These are phyloP conservation scores for Dentipellis sp. DNA, from an alignment of 768 basidiomycete genomes.

Conservation along the genomic window DNA sequence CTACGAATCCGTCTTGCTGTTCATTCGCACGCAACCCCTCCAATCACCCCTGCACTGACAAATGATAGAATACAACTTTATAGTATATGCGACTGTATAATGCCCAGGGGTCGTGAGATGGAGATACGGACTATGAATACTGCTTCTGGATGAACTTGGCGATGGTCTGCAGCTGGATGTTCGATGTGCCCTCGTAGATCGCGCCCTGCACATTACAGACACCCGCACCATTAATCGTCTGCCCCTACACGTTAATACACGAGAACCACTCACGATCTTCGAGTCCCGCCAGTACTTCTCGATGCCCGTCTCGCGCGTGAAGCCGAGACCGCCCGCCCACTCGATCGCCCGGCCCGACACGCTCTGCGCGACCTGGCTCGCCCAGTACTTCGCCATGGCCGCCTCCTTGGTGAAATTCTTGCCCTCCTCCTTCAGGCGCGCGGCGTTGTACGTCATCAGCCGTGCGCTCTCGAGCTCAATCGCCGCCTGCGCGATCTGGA, in stretches of 20 bases:
- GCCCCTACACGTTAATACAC: background rate
- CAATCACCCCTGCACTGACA: background rate
- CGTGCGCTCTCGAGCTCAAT: slow-evolving; percentile 86
- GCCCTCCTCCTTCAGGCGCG: slow-evolving; percentile 89
- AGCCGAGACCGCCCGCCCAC: slow-evolving; percentile 92
- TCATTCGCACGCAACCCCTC: slow-evolving; percentile 28
- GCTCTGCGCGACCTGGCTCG: slow-evolving; percentile 80
- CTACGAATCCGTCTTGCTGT: slow-evolving; percentile 70
- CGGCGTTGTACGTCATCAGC: slow-evolving; percentile 92
- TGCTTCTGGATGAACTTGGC: slow-evolving; percentile 86
- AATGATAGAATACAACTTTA: background rate
- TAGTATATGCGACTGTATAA: background rate
- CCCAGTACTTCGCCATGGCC: slow-evolving; percentile 96
- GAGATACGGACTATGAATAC: slow-evolving; percentile 39
- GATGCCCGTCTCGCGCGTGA: slow-evolving; percentile 88
- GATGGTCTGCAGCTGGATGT: slow-evolving; percentile 96
- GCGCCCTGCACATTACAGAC: slow-evolving; percentile 48
- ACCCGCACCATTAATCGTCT: background rate
- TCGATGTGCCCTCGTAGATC: slow-evolving; percentile 94
- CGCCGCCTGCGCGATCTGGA: slow-evolving; percentile 88
- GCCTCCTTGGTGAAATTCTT: slow-evolving; percentile 83
- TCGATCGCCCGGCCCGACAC: slow-evolving; percentile 90
- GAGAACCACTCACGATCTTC: slow-evolving; percentile 65
- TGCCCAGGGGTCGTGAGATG: background rate
- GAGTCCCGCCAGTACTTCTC: slow-evolving; percentile 97